phyloP scores from a whole-genome alignment of 2,329 filamentous ascomycete species.

The Periconia macrospinosa region DNA sequence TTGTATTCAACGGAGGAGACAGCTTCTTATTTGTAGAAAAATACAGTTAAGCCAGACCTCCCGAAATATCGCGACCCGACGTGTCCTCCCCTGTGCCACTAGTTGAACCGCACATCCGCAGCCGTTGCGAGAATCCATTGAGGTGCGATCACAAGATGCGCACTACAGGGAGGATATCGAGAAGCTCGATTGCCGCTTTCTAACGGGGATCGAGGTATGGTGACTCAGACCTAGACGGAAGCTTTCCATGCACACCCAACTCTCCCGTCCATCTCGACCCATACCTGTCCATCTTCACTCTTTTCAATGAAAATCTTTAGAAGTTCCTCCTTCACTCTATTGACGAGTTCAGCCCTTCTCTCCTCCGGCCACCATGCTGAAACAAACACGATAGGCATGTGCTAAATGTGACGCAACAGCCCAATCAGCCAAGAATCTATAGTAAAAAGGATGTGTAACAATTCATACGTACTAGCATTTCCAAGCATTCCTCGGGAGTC shows the following conservation, averaged over 20 bases:
- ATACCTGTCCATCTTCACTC: conserved; percentile 13
- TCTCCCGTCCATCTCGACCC: conserved; percentile 6
- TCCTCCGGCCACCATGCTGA: conserved; percentile 17
- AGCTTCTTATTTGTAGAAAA: no score
- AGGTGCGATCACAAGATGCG: no score
- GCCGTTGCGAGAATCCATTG: no score
- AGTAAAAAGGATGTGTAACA: neutral
- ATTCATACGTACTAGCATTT: conserved; percentile 11
- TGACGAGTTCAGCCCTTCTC: conserved; percentile 13
- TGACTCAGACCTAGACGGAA: neutral
- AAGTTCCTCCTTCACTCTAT: conserved; percentile 13
- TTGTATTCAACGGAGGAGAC: no score
- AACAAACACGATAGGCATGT: conserved; percentile 19
- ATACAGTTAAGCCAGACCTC: no score
- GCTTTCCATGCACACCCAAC: neutral
- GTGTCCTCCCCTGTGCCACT: no score
- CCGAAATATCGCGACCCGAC: no score
- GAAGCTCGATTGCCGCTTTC: no score
- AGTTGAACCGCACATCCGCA: no score
- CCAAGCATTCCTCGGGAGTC: conserved; percentile 16
- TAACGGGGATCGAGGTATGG: no score
- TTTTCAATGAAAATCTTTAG: conserved; percentile 9
- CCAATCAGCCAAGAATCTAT: neutral
- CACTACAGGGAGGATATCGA: no score
- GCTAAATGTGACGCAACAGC: neutral